phyloP scores from a whole-genome alignment of 1,139 yeast species.

The Geotrichum klebahnii region DNA sequence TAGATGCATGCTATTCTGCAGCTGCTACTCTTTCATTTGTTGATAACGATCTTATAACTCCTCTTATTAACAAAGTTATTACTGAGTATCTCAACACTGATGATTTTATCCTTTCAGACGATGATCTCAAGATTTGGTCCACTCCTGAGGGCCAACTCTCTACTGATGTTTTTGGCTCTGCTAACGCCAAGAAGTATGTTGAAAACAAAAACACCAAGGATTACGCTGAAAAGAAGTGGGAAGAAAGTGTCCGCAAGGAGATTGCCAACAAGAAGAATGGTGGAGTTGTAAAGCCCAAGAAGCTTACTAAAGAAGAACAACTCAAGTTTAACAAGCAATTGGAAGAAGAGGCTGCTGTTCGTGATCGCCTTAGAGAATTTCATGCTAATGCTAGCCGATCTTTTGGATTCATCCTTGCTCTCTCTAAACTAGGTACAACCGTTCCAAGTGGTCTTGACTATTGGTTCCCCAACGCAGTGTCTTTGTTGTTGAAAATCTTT shows the following conservation, averaged over 20 bases:
- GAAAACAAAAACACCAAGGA: slow-evolving; percentile 68
- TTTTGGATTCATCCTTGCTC: slow-evolving; percentile 50
- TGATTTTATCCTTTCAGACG: slow-evolving; percentile 38
- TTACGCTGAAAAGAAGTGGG: slow-evolving; percentile 87
- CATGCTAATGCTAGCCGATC: slow-evolving; percentile 48
- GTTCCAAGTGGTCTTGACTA: slow-evolving; percentile 63
- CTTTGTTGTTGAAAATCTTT: slow-evolving; percentile 43
- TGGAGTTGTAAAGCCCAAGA: slow-evolving; percentile 40
- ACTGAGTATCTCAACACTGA: slow-evolving; percentile 36
- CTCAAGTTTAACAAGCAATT: slow-evolving; percentile 57
- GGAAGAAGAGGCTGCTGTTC: slow-evolving; percentile 53
- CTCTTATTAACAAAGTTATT: slow-evolving; percentile 47
- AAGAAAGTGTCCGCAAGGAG: slow-evolving; percentile 72
- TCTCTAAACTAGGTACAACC: slow-evolving; percentile 48
- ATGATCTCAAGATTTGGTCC: slow-evolving; percentile 59
- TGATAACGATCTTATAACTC: slow-evolving; percentile 57
- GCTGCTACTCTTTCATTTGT: slow-evolving; percentile 68
- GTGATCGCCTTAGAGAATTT: slow-evolving; percentile 45
- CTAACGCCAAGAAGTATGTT: slow-evolving; percentile 28
- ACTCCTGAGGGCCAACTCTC: slow-evolving; percentile 69
- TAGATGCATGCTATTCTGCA: slow-evolving; percentile 53
- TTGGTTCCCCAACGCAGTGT: slow-evolving; percentile 71
- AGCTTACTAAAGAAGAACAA: slow-evolving; percentile 75
- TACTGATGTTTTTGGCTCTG: slow-evolving; percentile 52
- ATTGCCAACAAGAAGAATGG: slow-evolving; percentile 51